A percentile compares a stretch with the other conserved stretches of the same genome.
Conservation (phyloP, 148 eudicot species). For the Amaranthus hypochondriacus region DNA sequence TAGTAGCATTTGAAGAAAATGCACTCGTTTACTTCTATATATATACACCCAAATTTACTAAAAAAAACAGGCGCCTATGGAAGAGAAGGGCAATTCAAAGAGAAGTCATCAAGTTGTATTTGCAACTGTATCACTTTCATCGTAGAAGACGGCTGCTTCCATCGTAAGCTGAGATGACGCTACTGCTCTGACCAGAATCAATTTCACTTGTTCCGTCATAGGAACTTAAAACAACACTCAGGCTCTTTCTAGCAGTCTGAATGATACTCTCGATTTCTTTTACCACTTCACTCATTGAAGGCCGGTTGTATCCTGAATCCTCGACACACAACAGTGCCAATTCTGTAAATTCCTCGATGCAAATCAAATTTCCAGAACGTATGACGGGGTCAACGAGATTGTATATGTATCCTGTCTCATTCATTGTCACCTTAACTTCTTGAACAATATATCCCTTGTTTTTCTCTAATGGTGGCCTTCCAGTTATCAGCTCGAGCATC, state of each 20-base stretch:
- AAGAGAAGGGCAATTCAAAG: neutral
- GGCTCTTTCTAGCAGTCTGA: conserved; percentile 31
- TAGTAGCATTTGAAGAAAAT: too few relatives aligned
- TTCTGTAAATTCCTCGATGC: conserved; percentile 47
- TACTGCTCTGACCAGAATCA: conserved; percentile 27
- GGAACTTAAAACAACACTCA: conserved; percentile 4
- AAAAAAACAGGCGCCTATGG: neutral
- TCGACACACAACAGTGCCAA: conserved; percentile 49
- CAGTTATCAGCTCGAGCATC: conserved; percentile 52
- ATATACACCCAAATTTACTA: neutral
- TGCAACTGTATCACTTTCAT: conserved; percentile 4
- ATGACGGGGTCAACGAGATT: conserved; percentile 45
- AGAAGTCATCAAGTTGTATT: neutral
- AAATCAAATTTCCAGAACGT: conserved; percentile 24
- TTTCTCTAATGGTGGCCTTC: conserved; percentile 49
- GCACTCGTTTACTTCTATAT: too few relatives aligned
- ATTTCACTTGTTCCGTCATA: conserved; percentile 36
- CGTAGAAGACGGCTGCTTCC: conserved; percentile 13
- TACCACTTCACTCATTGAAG: conserved; percentile 56
- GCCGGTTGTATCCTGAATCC: conserved; percentile 45
- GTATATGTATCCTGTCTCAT: conserved; percentile 35
- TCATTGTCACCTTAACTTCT: conserved; percentile 41
- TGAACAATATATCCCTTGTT: conserved; percentile 47
- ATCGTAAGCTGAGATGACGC: neutral
- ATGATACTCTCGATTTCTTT: conserved; percentile 57